Base-by-base conservation (phyloP, 768 basidiomycete species). In the Lentinula aciculospora region DNA sequence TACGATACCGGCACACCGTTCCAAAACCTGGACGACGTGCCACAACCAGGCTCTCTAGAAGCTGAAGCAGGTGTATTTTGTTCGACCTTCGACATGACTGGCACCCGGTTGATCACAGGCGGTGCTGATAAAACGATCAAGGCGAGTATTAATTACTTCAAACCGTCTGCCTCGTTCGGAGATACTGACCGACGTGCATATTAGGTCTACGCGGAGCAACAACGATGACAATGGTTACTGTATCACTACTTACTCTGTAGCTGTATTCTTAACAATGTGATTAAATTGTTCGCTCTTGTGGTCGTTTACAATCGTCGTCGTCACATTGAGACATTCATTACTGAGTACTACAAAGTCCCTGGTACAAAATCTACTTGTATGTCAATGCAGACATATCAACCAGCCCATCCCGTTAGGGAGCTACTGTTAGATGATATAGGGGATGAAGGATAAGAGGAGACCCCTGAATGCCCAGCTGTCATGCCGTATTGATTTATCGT, bases 41-140 rank as follows among this genome's bases (percentile, higher is more conserved):
- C 95, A 0, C 97, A 98, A 67, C 94, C 96, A 0, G 97, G 97
- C n/a, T 95, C 92, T 32, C 82, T 99, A 34, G 96, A 99, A 66
- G 96, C 96, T 0, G 97, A 99, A 72, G 87, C 96, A 0, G 96
- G 96, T 57, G 83, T 97, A 10, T 98, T 97, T 77, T 96, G 92
- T 68, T 97, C 94, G 15, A 95, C 93, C 15, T 99, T 98, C 72
- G 97, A 98, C 71, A 79, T 86, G 69, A 98, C 96, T 1, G 97
- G 97, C 2, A 94, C 95, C 32, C 80, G 96, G 58, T 70, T 99
- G 58, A 94, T 95, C 63, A 97, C 95, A 15, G 97, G 97, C 36
- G 90, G 95, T 3, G 97, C 97, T 10, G 97, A 98, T 76, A 99
- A 98, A 80, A 98, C 96, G 9, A 96, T 98, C 76, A 98, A 99